Base-by-base conservation (phyloP, 1,139 yeast genomes). In the Wickerhamiella pararugosa region DNA sequence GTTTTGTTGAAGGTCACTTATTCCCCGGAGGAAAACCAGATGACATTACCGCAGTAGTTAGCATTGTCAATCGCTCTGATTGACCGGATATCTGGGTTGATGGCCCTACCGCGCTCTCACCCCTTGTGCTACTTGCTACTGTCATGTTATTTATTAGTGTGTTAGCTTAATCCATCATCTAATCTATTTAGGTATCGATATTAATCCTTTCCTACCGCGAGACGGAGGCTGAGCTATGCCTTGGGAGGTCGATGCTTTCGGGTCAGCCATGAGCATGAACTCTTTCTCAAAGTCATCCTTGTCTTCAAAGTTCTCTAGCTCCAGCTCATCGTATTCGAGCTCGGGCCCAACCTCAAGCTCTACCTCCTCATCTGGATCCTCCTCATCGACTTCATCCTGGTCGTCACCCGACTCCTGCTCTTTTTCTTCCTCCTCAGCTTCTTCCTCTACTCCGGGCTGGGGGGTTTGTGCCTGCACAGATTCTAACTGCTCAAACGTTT, bases 1-100 rank as follows among this genome's bases (percentile, higher is more conserved):
- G 83, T 43, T 70, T 79, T 5, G 53, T 58, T 32, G 60, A 62
- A 35, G 51, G 59, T 42, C 67, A 72, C 48, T 61, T 80, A 37
- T 76, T 87, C 2, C 81, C 75, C 48, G 97, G 98, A 34, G 98
- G 97, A 27, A 90, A 90, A 61, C 93, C 86, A 43, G 98, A 90
- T 62, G 98, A 90, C 59, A 79, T 87, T 32, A 84, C 97, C 0
- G 75, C 81, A 10, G 78, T 87, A 1, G 69, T 82, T 54, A 74
- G 86, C 44, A 50, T 59, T 26, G 69, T 63, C 4, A 40, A 36
- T 25, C 30, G 8, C 30, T 7, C 30, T 4, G n/a, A 29, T 29
- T 7, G n/a, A 29, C n/a, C 3, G 8, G n/a, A 29, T 9, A 29
- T 8, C 30, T 7, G 8, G n/a, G n/a, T 9, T 29, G 30, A 7